Base-by-base conservation (phyloP, 208 protist species). In the Acanthamoeba divionensis region DNA sequence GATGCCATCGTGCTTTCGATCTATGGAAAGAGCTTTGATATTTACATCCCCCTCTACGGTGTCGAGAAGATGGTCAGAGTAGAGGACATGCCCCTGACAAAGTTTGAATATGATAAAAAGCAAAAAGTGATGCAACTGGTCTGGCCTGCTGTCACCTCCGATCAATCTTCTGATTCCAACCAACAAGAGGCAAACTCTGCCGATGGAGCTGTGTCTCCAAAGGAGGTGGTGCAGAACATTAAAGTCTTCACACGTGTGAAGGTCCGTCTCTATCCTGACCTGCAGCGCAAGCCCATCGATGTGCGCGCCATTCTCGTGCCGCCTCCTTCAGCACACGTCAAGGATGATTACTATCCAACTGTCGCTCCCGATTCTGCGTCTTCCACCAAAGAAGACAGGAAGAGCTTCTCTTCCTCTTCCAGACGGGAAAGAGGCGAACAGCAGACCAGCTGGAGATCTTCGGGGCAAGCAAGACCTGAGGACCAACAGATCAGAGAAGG, bases 61-160 rank as follows among this genome's bases (percentile, higher is more conserved):
- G 52, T 89, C 18, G 80, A 89, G 36, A 71, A 89, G 57, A 38
- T 73, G 18, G 80, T 48, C 9, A 44, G n/a, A 13, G 80, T 33
- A 10, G 80, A 89, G 54, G 80, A 89, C 44, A 18, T 89, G 13
- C 80, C 26, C 29, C 31, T 85, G 48, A 55, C 75, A 29, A 85
- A 85, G 50, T 31, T 85, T 10, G 75, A 85, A 48, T 55, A 85
- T 41, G 75, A 85, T 55, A 85, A 85, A 55, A 85, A 85, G 75
- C 60, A 26, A 15, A 48, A 85, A 36, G 33, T 55, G 36, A 48
- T 85, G 33, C 65, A 44, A 21, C 75, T 85, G 36, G 52, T 48
- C 50, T 85, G 75, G 75, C 69, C 26, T 12, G 69, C 69, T 29
- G 69, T 18, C 52, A 18, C 52, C n/a, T n/a, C n/a, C n/a, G 52